Evolutionary conservation across 768 basidiomycete genomes (phyloP).

Genomic region (Heimioporus sp.): DNA sequence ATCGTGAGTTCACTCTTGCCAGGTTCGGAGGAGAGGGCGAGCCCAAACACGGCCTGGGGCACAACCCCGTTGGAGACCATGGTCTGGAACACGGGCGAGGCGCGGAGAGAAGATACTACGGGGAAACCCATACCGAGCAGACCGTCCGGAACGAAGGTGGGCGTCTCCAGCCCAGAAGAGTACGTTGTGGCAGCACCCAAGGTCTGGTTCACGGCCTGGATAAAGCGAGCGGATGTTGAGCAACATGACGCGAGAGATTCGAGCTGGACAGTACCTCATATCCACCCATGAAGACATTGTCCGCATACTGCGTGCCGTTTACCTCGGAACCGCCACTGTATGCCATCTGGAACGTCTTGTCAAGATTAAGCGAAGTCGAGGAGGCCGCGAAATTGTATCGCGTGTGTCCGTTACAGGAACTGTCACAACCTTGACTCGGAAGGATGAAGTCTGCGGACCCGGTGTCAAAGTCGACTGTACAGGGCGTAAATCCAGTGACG

Average conservation of each 20-base stretch:
- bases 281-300: slow-evolving; percentile 42
- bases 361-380: slow-evolving; percentile 29
- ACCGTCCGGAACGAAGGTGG: slow-evolving; percentile 37
- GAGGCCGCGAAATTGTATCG: slow-evolving; percentile 29
- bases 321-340: slow-evolving; percentile 42
- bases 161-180: slow-evolving; percentile 27
- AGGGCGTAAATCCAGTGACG: neutral
- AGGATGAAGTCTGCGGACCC: slow-evolving; percentile 52
- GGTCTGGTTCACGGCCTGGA: slow-evolving; percentile 38
- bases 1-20: slow-evolving; percentile 51
- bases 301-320: slow-evolving; percentile 39
- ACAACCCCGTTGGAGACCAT: slow-evolving; percentile 37
- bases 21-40: slow-evolving; percentile 42
- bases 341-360: slow-evolving; percentile 26
- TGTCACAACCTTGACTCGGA: slow-evolving; percentile 27
- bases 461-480: slow-evolving; percentile 52
- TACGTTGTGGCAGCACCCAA: slow-evolving; percentile 44
- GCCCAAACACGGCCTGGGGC: slow-evolving; percentile 41
- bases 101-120: slow-evolving; percentile 33
- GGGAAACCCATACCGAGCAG: slow-evolving; percentile 44
- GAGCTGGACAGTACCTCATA: slow-evolving; percentile 26
- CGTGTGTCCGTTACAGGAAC: slow-evolving; percentile 31
- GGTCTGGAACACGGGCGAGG: slow-evolving; percentile 44
- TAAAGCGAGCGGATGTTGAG: neutral
- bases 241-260: slow-evolving; percentile 6